Evolutionary conservation across 345 rosid genomes (phyloP), one percentile per base, ranked within the genome.

Genomic region (Aegle marmelos): DNA sequence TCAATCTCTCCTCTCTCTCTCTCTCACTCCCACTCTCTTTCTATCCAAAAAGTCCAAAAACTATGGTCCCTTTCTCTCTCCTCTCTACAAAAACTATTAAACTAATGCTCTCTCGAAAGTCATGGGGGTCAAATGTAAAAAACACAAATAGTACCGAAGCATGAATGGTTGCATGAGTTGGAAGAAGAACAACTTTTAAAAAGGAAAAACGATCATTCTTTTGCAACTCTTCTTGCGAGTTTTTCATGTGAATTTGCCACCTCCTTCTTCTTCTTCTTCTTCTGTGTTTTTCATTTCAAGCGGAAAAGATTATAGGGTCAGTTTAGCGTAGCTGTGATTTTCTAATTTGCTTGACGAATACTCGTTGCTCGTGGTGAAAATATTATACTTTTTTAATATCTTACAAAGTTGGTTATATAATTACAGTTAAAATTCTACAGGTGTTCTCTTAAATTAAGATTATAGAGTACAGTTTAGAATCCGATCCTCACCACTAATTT

Each of bases 21-120:
- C 48, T 9, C 50, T 9, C 48, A 10, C 74, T 48, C 75, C 37
- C 76, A 33, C 77, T 70, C 50, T 56, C 60, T 10, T 33, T 33
- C 48, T 45, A 31, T 74, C 31, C 33, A 64, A 25, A 45, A 73
- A 73, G 76, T 61, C 78, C 61, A 61, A 48, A 48, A 70, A 16
- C 59, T 3, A 48, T 71, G 39, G 53, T 53, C 72, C 30, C 66
- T 48, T 56, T 76, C 81, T 65, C 77, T 70, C 41, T 59, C 66
- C 17, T 39, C 14, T 24, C 31, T 17, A 34, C 41, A 57, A 48
- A 62, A 62, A 75, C 78, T 45, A 45, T 10, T 75, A 75, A 75
- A 63, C 61, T 74, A 72, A 68, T 25, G 9, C 50, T 33, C 21
- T 7, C 61, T 30, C 6, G 9, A 53, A 57, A 59, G 39, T 39